phyloP scores from a whole-genome alignment of 208 protist species.

The Kentomonas sorsogonicus region DNA sequence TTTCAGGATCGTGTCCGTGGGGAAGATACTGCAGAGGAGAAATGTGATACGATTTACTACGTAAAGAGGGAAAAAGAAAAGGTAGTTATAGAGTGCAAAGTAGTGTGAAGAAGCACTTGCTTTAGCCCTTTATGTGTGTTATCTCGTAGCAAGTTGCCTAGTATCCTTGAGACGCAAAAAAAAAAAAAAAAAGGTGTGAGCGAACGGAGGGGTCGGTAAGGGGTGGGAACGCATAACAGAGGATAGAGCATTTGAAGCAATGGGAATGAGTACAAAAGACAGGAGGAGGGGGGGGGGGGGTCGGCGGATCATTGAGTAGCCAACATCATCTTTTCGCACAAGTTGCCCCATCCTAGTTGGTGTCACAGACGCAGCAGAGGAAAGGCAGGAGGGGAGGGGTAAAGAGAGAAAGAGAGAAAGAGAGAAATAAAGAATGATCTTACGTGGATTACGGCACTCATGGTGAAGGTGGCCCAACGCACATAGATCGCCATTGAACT shows the following conservation, averaged over 20 bases:
- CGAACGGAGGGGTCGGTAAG: too few species aligned
- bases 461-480: slow-evolving; percentile 9
- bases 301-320: too few species aligned
- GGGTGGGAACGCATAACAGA: too few species aligned
- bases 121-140: not conserved
- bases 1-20: too few species aligned
- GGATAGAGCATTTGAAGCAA: too few species aligned
- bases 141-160: too few species aligned
- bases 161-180: not conserved
- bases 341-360: too few species aligned
- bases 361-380: not conserved
- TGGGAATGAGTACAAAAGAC: too few species aligned
- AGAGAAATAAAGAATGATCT: slow-evolving; percentile 3
- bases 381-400: not conserved
- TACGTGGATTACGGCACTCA: slow-evolving; percentile 16
- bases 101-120: not conserved
- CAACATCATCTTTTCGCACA: too few species aligned
- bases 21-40: too few species aligned
- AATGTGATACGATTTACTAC: not conserved
- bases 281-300: too few species aligned
- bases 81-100: slow-evolving; percentile 1
- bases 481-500: not conserved
- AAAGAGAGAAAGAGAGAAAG: slow-evolving; percentile 13
- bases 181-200: slow-evolving; percentile 8
- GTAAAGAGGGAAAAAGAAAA: slow-evolving; percentile 1